Conservation (phyloP, 2,329 filamentous ascomycete species). For the Elsinoe batatas region DNA sequence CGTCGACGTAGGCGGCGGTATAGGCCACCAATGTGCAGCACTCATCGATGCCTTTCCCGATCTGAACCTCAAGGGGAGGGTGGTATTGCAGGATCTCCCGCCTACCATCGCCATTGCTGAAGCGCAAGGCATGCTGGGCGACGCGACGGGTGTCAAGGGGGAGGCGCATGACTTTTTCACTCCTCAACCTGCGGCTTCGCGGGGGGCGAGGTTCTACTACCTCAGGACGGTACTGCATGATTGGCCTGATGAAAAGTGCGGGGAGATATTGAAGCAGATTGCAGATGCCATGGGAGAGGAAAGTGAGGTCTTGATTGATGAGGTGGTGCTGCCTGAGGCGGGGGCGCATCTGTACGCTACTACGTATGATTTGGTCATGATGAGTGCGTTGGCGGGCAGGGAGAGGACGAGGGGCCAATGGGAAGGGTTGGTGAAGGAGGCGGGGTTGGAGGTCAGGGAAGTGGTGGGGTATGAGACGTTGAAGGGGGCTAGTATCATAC, state of each 20-base stretch:
- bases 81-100: conserved; percentile 24
- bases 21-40: conserved; percentile 18
- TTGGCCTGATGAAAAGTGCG: not conserved
- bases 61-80: conserved; percentile 12
- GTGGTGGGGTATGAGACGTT: not conserved
- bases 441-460: not conserved
- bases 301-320: not conserved
- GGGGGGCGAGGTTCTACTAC: not conserved
- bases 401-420: not conserved
- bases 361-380: not conserved
- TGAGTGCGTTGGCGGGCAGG: not conserved
- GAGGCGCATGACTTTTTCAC: conserved; percentile 17
- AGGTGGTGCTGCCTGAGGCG: not conserved
- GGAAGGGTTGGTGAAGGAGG: not conserved
- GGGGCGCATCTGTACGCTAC: not conserved
- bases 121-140: not conserved
- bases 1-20: conserved; percentile 21
- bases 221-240: not conserved
- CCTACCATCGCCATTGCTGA: conserved; percentile 15
- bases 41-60: conserved; percentile 16
- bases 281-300: not conserved
- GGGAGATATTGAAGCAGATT: not conserved
- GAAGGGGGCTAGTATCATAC: not conserved
- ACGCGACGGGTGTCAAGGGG: not conserved
- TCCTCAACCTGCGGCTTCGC: conserved; percentile 10